A percentile compares a stretch with the other conserved stretches of the same genome.
Evolutionary conservation across 305 asterid genomes (phyloP).

Genomic region (Andrographis paniculata): DNA sequence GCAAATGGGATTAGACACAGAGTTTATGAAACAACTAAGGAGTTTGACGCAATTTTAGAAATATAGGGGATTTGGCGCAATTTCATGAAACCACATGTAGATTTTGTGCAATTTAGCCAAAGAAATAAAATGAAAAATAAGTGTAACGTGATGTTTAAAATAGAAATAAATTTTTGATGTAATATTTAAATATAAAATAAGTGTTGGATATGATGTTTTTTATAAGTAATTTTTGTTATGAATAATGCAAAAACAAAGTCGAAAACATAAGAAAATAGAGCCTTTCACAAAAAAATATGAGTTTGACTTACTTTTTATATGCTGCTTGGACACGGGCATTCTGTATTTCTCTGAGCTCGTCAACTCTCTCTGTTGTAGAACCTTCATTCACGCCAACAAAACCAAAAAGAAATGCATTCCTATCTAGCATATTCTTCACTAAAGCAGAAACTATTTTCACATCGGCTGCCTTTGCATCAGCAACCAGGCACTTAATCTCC

Average conservation of each 20-base stretch:
- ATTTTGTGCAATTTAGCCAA: too few species aligned
- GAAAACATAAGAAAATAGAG: too few species aligned
- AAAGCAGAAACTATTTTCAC: conserved; percentile 45
- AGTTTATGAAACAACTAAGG: too few species aligned
- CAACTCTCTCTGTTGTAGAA: conserved; percentile 54
- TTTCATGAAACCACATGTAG: too few species aligned
- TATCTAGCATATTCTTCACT: conserved; percentile 61
- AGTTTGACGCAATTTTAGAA: too few species aligned
- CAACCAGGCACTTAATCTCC: conserved; percentile 37
- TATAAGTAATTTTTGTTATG: too few species aligned
- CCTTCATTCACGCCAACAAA: conserved; percentile 53
- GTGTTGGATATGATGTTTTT: background rate
- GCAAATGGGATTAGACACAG: too few species aligned
- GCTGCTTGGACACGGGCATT: conserved; percentile 61
- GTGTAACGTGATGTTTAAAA: too few species aligned
- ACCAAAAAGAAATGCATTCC: conserved; percentile 70
- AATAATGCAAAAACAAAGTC: too few species aligned
- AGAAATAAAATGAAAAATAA: too few species aligned
- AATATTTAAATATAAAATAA: background rate
- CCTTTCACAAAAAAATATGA: conserved; percentile 8
- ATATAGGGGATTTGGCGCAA: too few species aligned
- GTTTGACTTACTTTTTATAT: conserved; percentile 40
- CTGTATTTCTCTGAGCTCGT: conserved; percentile 55
- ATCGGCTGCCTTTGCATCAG: conserved; percentile 46
- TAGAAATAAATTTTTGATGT: too few species aligned